Evolutionary conservation across 768 basidiomycete species (phyloP).

Genomic region (Hortiboletus campestris): DNA sequence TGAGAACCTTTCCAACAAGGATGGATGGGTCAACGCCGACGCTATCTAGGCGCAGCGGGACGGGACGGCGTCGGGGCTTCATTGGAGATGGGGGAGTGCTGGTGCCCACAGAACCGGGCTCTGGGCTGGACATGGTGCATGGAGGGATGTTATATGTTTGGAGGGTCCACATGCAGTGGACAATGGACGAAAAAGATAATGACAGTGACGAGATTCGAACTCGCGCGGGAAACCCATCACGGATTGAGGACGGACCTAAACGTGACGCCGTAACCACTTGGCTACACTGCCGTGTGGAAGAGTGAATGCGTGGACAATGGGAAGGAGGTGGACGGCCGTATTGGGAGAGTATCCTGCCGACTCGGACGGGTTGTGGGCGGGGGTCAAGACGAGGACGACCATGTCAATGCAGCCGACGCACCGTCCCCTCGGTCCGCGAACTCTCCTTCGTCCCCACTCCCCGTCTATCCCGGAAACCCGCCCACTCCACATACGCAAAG

Average conservation of each 20-base stretch:
- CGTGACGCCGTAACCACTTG: constrained; percentile 62
- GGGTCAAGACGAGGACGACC: constrained; percentile 12
- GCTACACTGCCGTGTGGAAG: constrained; percentile 45
- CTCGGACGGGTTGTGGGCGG: constrained; percentile 11
- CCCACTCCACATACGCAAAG: constrained; percentile 44
- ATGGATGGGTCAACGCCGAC: constrained; percentile 40
- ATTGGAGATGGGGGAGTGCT: constrained; percentile 23
- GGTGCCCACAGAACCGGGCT: constrained; percentile 10
- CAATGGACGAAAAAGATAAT: constrained; percentile 21
- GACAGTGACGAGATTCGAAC: constrained; percentile 62
- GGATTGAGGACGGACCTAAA: constrained; percentile 45
- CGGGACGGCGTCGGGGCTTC: constrained; percentile 33
- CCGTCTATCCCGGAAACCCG: constrained; percentile 37
- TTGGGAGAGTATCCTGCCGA: neutral
- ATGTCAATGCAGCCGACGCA: no score
- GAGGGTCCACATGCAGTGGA: no score
- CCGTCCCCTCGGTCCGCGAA: constrained; percentile 55
- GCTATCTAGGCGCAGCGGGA: constrained; percentile 32
- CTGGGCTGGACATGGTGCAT: constrained; percentile 17
- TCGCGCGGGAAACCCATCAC: constrained; percentile 60
- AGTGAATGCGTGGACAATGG: fast-evolving
- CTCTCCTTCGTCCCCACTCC: constrained; percentile 41
- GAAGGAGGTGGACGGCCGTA: neutral
- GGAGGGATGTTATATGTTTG: constrained; percentile 8
- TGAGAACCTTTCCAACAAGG: constrained; percentile 46